These are phyloP conservation scores for Saturnispora besseyi DNA, from an alignment of 805 yeast species.

Conservation along the genomic window DNA sequence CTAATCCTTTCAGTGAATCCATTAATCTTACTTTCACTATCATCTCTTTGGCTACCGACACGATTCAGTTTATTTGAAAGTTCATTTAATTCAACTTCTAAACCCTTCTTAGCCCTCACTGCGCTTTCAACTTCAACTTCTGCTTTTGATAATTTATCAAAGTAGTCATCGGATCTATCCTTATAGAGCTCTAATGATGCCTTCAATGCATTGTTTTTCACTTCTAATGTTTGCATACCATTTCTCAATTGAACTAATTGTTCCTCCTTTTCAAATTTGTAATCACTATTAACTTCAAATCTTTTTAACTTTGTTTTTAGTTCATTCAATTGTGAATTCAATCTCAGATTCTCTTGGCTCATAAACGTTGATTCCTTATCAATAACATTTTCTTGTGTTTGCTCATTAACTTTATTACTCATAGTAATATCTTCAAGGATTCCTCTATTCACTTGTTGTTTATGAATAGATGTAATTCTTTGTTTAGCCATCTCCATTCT, in stretches of 20 bases:
- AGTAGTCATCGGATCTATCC: conserved; percentile 65
- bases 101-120: conserved; percentile 48
- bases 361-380: conserved; percentile 21
- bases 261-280: conserved; percentile 27
- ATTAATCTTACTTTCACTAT: conserved; percentile 44
- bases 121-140: conserved; percentile 63
- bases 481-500: conserved; percentile 3
- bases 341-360: conserved; percentile 28
- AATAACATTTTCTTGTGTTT: conserved; percentile 17
- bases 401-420: background rate
- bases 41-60: conserved; percentile 44
- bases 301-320: conserved; percentile 28
- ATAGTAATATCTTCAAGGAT: conserved; percentile 3
- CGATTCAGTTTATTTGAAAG: conserved; percentile 36
- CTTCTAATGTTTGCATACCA: conserved; percentile 45
- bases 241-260: conserved; percentile 40
- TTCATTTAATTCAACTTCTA: conserved; percentile 46
- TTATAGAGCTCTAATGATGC: conserved; percentile 54
- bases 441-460: conserved; percentile 2
- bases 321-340: conserved; percentile 29
- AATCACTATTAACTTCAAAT: conserved; percentile 20
- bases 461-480: conserved; percentile 8
- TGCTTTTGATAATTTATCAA: conserved; percentile 63
- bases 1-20: conserved; percentile 43
- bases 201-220: conserved; percentile 48